Conservation (phyloP, 306 rosid genomes). For the Inga oerstediana region DNA sequence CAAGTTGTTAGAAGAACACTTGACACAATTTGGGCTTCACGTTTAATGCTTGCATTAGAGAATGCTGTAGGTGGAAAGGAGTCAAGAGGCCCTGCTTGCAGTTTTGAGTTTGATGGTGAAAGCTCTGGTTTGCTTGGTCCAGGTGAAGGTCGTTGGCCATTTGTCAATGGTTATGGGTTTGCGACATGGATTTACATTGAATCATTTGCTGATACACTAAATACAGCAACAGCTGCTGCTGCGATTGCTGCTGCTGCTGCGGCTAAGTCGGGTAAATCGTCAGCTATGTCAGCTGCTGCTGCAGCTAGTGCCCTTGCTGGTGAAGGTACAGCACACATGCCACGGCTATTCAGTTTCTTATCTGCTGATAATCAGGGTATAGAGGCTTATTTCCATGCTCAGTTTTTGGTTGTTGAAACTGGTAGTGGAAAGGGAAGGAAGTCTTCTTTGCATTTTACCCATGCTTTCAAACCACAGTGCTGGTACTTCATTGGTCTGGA, state of each 20-base stretch:
- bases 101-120: constrained; percentile 99
- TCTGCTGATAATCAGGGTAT: constrained; percentile 96
- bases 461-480: constrained; percentile 96
- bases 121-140: constrained; percentile 99
- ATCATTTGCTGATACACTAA: constrained; percentile 94
- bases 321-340: constrained; percentile 99
- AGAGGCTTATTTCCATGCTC: constrained; percentile 99
- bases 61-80: constrained; percentile 90
- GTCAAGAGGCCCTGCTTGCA: constrained; percentile 85
- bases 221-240: constrained; percentile 98
- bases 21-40: constrained; percentile 76
- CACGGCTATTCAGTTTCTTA: constrained; percentile 90
- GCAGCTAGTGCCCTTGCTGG: constrained; percentile 99
- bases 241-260: constrained; percentile 99
- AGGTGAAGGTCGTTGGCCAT: constrained; percentile 98
- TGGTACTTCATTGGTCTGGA: constrained; percentile 98
- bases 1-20: constrained; percentile 77
- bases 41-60: constrained; percentile 85
- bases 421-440: constrained; percentile 91
- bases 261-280: constrained; percentile 92
- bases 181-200: constrained; percentile 99
- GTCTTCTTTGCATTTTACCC: constrained; percentile 94
- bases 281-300: constrained; percentile 99
- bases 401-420: constrained; percentile 93
- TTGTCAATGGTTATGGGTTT: constrained; percentile 89